These are phyloP conservation scores for Fusarium heterosporum DNA, from an alignment of 2,329 filamentous ascomycete genomes.

Conservation along the genomic window DNA sequence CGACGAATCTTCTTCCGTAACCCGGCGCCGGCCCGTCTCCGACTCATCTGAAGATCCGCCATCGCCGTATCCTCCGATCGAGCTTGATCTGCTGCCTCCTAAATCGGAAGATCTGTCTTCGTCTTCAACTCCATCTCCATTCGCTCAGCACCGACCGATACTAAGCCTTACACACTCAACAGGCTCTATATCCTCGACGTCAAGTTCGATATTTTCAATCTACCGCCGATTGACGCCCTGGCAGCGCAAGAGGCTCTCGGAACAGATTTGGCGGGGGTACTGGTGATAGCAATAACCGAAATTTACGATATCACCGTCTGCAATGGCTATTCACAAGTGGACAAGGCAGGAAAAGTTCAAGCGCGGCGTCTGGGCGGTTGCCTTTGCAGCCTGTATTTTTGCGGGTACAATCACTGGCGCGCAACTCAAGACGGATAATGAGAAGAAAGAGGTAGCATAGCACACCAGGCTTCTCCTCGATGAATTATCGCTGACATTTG, in stretches of 20 bases:
- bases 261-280: constrained; percentile 45
- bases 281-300: constrained; percentile 37
- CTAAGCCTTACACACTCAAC: background rate
- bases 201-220: constrained; percentile 2
- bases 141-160: background rate
- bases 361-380: constrained; percentile 56
- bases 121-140: background rate
- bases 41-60: constrained; percentile 17
- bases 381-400: constrained; percentile 60
- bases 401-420: constrained; percentile 63
- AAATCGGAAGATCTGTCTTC: background rate
- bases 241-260: constrained; percentile 41
- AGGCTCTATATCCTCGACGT: constrained; percentile 8
- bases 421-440: constrained; percentile 61
- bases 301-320: background rate
- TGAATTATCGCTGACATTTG: background rate
- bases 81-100: constrained; percentile 15
- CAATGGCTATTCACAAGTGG: constrained; percentile 42
- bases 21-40: constrained; percentile 32
- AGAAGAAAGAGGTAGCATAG: constrained; percentile 57
- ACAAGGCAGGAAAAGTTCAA: constrained; percentile 52
- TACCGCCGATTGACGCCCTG: constrained; percentile 26
- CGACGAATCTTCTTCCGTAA: constrained; percentile 29
- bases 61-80: constrained; percentile 16
- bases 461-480: background rate